Conservation (phyloP, 805 yeast species). For the Teunomyces aglyptinius region DNA sequence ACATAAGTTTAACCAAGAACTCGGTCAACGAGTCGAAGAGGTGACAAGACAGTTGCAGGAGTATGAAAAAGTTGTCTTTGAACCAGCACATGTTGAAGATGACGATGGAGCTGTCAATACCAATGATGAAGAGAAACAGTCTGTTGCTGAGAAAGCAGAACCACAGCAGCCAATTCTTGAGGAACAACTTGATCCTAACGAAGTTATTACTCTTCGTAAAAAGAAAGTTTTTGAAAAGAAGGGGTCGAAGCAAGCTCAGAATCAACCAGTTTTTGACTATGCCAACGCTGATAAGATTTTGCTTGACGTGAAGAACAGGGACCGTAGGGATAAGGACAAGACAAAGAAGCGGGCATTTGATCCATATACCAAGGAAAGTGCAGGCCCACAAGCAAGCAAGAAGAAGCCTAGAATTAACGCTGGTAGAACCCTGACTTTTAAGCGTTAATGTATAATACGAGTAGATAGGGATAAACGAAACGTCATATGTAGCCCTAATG, state of each 20-base stretch:
- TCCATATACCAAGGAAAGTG: constrained; percentile 52
- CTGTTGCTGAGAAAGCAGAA: not conserved
- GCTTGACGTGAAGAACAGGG: constrained; percentile 14
- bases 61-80: constrained; percentile 8
- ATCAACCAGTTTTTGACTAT: constrained; percentile 42
- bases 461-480: not conserved
- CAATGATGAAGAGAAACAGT: not conserved
- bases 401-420: constrained; percentile 32
- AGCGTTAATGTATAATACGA: constrained; percentile 2
- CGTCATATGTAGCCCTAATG: not conserved
- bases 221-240: constrained; percentile 12
- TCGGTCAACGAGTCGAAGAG: constrained; percentile 11
- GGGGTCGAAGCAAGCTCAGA: constrained; percentile 7
- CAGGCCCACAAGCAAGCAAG: constrained; percentile 57
- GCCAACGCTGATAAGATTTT: constrained; percentile 42
- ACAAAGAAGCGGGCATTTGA: constrained; percentile 51
- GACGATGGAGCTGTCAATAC: constrained; percentile 1
- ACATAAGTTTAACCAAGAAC: constrained; percentile 18
- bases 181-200: constrained; percentile 25
- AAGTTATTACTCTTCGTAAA: constrained; percentile 40
- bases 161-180: not conserved
- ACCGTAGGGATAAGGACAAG: constrained; percentile 13
- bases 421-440: constrained; percentile 41
- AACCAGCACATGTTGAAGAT: constrained; percentile 8
- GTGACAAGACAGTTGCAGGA: constrained; percentile 13